Evolutionary conservation across 2,329 filamentous ascomycete genomes (phyloP).

Genomic region (Beauveria sp.): DNA sequence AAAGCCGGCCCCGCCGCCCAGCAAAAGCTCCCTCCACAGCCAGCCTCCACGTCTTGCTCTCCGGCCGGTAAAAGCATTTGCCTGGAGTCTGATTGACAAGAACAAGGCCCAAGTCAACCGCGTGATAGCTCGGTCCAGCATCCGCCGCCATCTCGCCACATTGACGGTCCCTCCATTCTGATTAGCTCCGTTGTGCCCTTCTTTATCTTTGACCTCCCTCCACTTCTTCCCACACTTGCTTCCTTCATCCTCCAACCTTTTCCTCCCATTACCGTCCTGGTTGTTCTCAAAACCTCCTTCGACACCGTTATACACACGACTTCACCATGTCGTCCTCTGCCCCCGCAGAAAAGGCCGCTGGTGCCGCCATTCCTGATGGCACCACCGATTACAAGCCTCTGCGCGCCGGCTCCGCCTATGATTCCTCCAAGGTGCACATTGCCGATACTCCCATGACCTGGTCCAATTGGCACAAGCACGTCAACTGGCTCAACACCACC

Average conservation of each 20-base stretch:
- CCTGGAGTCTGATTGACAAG: background rate
- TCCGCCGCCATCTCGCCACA: constrained; percentile 1
- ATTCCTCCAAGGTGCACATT: constrained; percentile 72
- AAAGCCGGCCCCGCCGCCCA: background rate
- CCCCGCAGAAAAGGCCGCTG: constrained; percentile 22
- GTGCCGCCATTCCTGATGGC: constrained; percentile 41
- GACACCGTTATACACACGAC: background rate
- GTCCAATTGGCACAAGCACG: constrained; percentile 82
- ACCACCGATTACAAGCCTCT: constrained; percentile 48
- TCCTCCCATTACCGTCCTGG: background rate
- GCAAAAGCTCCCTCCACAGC: background rate
- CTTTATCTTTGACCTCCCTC: constrained; percentile 2
- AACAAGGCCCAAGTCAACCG: background rate
- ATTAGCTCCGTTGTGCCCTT: background rate
- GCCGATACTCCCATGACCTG: constrained; percentile 72
- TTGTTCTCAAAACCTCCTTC: background rate
- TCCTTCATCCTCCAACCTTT: background rate
- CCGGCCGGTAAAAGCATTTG: background rate
- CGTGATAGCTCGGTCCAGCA: constrained; percentile 1
- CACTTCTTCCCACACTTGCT: background rate
- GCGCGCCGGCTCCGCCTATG: constrained; percentile 34
- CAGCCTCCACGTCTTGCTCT: background rate
- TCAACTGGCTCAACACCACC: constrained; percentile 86
- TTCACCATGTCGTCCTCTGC: constrained; percentile 10
- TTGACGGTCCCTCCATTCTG: background rate